These are phyloP conservation scores for Suillus alpinus DNA, from an alignment of 768 basidiomycete genomes.

Conservation along the genomic window DNA sequence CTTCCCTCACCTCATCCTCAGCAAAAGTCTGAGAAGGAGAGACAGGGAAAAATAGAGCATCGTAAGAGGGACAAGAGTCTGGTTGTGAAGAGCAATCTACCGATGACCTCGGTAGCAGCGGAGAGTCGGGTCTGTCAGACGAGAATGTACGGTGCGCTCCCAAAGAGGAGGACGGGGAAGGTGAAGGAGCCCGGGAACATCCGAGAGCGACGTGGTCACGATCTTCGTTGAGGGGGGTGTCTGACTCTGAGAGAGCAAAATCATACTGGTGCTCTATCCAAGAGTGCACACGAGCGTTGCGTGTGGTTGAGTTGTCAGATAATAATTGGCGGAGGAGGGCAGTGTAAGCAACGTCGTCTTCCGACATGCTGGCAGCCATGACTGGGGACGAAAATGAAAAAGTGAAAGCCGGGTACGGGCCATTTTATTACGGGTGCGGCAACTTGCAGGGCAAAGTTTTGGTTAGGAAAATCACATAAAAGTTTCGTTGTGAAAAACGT, in stretches of 20 bases:
- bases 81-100: constrained; percentile 18
- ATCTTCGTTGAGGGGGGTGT: constrained; percentile 3
- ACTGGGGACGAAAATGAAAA: constrained; percentile 2
- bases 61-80: constrained; percentile 26
- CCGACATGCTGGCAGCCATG: constrained; percentile 20
- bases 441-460: not conserved
- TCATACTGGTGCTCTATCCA: constrained; percentile 37
- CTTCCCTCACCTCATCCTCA: constrained; percentile 18
- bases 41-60: constrained; percentile 33
- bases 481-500: constrained; percentile 4
- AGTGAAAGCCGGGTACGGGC: not conserved
- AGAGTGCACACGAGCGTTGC: constrained; percentile 30
- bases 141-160: constrained; percentile 24
- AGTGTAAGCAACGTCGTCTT: constrained; percentile 30
- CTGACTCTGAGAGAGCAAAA: constrained; percentile 30
- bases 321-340: constrained; percentile 27
- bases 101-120: constrained; percentile 27
- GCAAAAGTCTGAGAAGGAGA: constrained; percentile 4
- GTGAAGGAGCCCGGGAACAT: constrained; percentile 16
- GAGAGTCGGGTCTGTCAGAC: constrained; percentile 28
- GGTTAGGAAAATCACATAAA: constrained; percentile 20
- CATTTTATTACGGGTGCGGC: constrained; percentile 21
- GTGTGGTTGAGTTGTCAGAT: constrained; percentile 17
- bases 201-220: not conserved
- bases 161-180: constrained; percentile 31